Evolutionary conservation across 2,329 filamentous ascomycete species (phyloP).

Genomic region (Botrytis pseudocinerea): DNA sequence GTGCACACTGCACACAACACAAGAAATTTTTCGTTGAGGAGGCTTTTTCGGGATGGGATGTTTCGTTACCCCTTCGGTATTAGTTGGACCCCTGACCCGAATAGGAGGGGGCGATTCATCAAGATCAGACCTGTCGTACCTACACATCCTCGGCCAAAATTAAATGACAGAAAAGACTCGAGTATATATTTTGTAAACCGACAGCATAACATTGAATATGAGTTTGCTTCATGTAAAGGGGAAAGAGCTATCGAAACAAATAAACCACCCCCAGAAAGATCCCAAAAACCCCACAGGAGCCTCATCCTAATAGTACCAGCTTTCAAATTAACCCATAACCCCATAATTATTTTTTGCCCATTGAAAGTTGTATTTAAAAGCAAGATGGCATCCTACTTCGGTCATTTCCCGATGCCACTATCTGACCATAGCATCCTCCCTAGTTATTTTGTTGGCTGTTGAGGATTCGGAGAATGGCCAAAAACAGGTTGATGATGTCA

Average conservation of each 20-base stretch:
- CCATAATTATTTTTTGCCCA: not conserved
- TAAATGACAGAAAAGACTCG: not conserved
- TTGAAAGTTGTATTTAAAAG: not conserved
- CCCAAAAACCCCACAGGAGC: not conserved
- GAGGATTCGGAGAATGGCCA: slow-evolving; percentile 86
- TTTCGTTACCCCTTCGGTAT: slow-evolving; percentile 8
- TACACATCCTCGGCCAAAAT: not conserved
- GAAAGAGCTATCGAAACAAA: not conserved
- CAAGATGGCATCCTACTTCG: not conserved
- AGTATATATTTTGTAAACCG: not conserved
- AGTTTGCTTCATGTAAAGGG: slow-evolving; percentile 3
- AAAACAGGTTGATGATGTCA: slow-evolving; percentile 95
- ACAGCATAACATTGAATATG: not conserved
- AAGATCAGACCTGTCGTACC: slow-evolving; percentile 1
- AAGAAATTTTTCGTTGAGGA: slow-evolving; percentile 15
- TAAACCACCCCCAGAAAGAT: not conserved
- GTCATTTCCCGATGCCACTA: not conserved
- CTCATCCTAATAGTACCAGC: slow-evolving; percentile 1
- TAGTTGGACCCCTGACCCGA: slow-evolving; percentile 2
- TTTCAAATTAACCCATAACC: slow-evolving; percentile 16
- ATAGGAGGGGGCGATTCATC: slow-evolving; percentile 2
- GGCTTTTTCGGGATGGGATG: slow-evolving; percentile 10
- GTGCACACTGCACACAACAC: slow-evolving; percentile 6
- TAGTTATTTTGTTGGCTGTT: slow-evolving; percentile 97
- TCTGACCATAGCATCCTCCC: slow-evolving; percentile 24